These are phyloP conservation scores for Diplodia seriata DNA, from an alignment of 2,329 filamentous ascomycete genomes.

Conservation along the genomic window DNA sequence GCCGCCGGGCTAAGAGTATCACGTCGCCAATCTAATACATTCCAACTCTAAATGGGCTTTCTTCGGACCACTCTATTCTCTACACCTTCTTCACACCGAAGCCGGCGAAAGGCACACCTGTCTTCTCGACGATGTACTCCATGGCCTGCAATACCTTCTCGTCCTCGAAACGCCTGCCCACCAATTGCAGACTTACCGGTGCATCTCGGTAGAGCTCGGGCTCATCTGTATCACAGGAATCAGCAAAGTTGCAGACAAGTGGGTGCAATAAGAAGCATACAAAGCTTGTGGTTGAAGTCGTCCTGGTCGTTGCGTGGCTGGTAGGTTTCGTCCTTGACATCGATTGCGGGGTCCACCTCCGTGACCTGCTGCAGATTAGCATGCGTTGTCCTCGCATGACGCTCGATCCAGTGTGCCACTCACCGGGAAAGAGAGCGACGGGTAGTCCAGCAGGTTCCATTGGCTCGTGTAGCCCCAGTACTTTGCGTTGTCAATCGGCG, in stretches of 20 bases:
- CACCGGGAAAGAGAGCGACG: slow-evolving; percentile 66
- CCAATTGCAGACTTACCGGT: slow-evolving; percentile 61
- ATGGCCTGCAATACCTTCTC: slow-evolving; percentile 58
- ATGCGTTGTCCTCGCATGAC: slow-evolving; percentile 1
- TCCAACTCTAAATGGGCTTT: background rate
- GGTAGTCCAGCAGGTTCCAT: slow-evolving; percentile 75
- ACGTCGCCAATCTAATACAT: background rate
- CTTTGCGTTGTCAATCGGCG: slow-evolving; percentile 59
- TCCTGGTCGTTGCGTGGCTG: slow-evolving; percentile 56
- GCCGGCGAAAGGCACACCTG: slow-evolving; percentile 40
- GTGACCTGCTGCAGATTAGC: slow-evolving; percentile 34
- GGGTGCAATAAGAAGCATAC: slow-evolving; percentile 41
- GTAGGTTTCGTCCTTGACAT: slow-evolving; percentile 49
- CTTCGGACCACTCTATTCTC: background rate
- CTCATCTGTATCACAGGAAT: slow-evolving; percentile 42
- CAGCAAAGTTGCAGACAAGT: slow-evolving; percentile 7
- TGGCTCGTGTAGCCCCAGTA: slow-evolving; percentile 71
- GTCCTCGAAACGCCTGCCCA: slow-evolving; percentile 61
- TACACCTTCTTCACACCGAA: slow-evolving; percentile 25
- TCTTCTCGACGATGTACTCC: slow-evolving; percentile 44
- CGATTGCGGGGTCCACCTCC: slow-evolving; percentile 51
- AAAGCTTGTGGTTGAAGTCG: slow-evolving; percentile 56
- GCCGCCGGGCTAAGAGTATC: background rate
- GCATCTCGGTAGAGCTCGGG: slow-evolving; percentile 57
- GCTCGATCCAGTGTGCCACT: slow-evolving; percentile 36